phyloP scores from a whole-genome alignment of 441 rosid species.

The Rhodomyrtus psidioides region DNA sequence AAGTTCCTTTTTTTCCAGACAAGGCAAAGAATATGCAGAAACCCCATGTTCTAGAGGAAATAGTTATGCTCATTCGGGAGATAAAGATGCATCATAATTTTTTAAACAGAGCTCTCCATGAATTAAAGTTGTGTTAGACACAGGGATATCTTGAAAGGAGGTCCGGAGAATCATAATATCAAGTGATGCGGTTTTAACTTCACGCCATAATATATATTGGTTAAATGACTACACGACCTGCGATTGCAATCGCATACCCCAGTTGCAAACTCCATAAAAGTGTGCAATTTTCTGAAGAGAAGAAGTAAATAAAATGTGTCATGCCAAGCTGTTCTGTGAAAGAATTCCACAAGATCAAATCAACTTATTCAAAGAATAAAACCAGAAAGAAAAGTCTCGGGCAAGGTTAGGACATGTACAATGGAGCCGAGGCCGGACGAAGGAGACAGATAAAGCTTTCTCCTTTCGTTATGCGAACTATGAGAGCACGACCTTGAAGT shows the following conservation, averaged over 20 bases:
- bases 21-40: neutral
- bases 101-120: neutral
- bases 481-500: neutral
- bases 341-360: neutral
- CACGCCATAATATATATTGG: neutral
- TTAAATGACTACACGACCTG: conserved; percentile 1
- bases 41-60: neutral
- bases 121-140: neutral
- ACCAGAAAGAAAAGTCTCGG: neutral
- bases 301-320: neutral
- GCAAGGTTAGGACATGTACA: neutral
- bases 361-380: neutral
- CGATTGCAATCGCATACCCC: neutral
- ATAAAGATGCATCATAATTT: neutral
- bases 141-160: neutral
- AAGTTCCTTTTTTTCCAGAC: neutral
- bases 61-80: neutral
- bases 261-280: neutral
- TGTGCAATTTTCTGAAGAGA: neutral
- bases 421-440: neutral
- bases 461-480: neutral
- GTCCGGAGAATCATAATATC: neutral
- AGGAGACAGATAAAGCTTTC: neutral
- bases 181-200: neutral
- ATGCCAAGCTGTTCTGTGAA: neutral